These are phyloP conservation scores for Pseudogymnoascus sp. DNA, from an alignment of 2,329 filamentous ascomycete genomes.

Conservation along the genomic window DNA sequence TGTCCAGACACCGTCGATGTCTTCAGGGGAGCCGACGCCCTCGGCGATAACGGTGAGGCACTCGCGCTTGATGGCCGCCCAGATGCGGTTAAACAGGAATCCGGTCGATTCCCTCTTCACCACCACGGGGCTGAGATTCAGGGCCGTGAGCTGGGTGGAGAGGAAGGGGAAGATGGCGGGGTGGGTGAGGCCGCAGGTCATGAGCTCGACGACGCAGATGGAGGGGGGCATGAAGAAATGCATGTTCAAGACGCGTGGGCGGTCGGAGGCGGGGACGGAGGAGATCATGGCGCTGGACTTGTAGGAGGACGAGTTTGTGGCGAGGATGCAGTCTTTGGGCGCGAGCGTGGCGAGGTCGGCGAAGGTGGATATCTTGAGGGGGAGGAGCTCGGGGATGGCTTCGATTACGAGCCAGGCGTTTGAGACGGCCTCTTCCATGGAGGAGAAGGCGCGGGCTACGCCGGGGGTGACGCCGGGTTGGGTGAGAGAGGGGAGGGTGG, in stretches of 20 bases:
- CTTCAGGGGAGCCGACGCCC: slow-evolving; percentile 28
- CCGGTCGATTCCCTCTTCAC: slow-evolving; percentile 31
- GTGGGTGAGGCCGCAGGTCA: slow-evolving; percentile 30
- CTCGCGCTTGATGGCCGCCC: slow-evolving; percentile 36
- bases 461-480: neutral
- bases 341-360: slow-evolving; percentile 32
- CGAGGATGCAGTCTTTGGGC: slow-evolving; percentile 31
- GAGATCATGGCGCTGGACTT: slow-evolving; percentile 35
- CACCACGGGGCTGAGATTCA: slow-evolving; percentile 32
- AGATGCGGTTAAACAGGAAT: slow-evolving; percentile 35
- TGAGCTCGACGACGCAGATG: slow-evolving; percentile 29
- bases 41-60: slow-evolving; percentile 29
- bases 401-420: slow-evolving; percentile 31
- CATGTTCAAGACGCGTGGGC: slow-evolving; percentile 32
- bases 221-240: slow-evolving; percentile 33
- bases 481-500: slow-evolving; percentile 25
- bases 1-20: slow-evolving; percentile 32
- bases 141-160: slow-evolving; percentile 22
- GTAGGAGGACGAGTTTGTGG: slow-evolving; percentile 40
- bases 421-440: slow-evolving; percentile 19
- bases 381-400: slow-evolving; percentile 36
- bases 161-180: slow-evolving; percentile 25
- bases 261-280: slow-evolving; percentile 27
- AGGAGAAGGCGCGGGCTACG: slow-evolving; percentile 12
- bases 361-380: slow-evolving; percentile 34